These are phyloP conservation scores for Aspergillus mulundensis DNA, from an alignment of 495 filamentous ascomycete species.

Conservation along the genomic window DNA sequence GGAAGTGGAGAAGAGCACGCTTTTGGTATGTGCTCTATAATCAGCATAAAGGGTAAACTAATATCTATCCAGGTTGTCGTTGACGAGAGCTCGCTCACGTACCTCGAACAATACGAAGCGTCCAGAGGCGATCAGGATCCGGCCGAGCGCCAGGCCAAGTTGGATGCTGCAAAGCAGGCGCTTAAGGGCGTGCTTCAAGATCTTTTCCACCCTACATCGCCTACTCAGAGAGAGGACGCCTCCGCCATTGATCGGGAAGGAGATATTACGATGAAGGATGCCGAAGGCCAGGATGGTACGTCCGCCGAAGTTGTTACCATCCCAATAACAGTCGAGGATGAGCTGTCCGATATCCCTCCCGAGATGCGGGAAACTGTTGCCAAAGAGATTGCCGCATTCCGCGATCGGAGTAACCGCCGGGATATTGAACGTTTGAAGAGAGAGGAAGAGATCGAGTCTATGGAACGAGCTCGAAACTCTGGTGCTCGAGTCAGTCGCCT, in stretches of 20 bases:
- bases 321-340: constrained; percentile 83
- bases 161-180: constrained; percentile 61
- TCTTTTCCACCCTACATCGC: constrained; percentile 63
- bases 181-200: constrained; percentile 65
- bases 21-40: constrained; percentile 49
- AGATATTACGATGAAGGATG: constrained; percentile 69
- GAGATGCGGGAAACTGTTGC: constrained; percentile 97
- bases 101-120: constrained; percentile 74
- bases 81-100: constrained; percentile 75
- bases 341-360: constrained; percentile 89
- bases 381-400: constrained; percentile 88
- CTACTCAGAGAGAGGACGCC: constrained; percentile 44
- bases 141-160: constrained; percentile 58
- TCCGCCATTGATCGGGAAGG: constrained; percentile 56
- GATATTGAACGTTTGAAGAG: constrained; percentile 82
- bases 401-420: constrained; percentile 79
- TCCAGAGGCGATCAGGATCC: constrained; percentile 62
- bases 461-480: constrained; percentile 72
- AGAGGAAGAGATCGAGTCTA: constrained; percentile 89
- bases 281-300: constrained; percentile 47
- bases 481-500: constrained; percentile 64
- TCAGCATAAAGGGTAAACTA: neutral
- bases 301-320: constrained; percentile 83
- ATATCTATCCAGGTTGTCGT: constrained; percentile 55
- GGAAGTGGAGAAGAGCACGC: constrained; percentile 62